Evolutionary conservation across 768 basidiomycete species (phyloP), one percentile per base, ranked within the genome.

Genomic region (Suillus alpinus): DNA sequence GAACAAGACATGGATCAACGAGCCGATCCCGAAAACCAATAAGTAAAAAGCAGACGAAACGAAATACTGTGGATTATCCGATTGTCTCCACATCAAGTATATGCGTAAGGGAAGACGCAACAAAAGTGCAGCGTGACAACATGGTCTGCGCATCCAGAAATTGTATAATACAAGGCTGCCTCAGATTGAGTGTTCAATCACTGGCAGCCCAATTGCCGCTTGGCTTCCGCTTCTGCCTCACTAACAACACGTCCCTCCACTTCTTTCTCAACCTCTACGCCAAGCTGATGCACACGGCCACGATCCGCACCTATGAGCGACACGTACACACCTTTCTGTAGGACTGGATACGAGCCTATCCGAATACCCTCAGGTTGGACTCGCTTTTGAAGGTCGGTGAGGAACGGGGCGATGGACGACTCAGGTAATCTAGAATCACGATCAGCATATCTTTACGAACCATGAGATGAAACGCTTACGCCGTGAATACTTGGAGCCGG

Each of bases 401-500:
- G 80, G 74, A 88, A 97, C 0, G 95, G 95, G 16, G 95, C 86
- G 49, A 89, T 88, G n/a, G 85, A 84, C 1, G 91, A 92, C 77
- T 98, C 95, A 0, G 91, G 83, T 78, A 62, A 20, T 23, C 32
- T 36, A 32, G 6, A 47, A 20, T n/a, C 14, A 31, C 12, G 31
- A n/a, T 55, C 37, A 55, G 26, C 3, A 12, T 4, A 12, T 55
- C 5, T 5, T 6, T 12, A 55, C 16, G 40, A 23, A 12, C 9
- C 10, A 31, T 23, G 14, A 18, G 31, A 43, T 10, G 10, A 0
- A 39, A 20, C 50, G 62, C 81, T 63, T 70, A 94, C 91, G 81
- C 77, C 6, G 95, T 96, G 72, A 90, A 94, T 7, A 97, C 83
- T 68, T 95, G 88, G 47, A 92, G 84, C 51, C 94, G 81, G 70